Evolutionary conservation across 1,284 basidiomycete genomes (phyloP), one percentile per base, ranked within the genome.

Genomic region (Moesziomyces globuligerus): DNA sequence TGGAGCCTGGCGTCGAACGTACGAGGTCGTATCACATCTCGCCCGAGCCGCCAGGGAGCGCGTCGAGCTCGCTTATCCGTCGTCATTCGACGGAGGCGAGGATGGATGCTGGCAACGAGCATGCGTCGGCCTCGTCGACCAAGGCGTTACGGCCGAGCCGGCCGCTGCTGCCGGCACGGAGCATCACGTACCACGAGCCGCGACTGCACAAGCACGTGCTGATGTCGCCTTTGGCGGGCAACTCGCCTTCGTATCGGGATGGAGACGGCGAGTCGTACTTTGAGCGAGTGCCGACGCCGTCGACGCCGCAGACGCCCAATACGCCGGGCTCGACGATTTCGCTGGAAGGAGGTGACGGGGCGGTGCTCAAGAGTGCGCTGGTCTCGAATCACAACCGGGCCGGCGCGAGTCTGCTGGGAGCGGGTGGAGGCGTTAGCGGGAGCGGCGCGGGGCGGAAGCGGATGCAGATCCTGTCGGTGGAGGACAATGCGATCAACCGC

Each of bases 341-440:
- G 23, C 83, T 85, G 4, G 73, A 86, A 25, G 84, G 84, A 0
- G 85, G 84, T 43, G 85, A 85, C 10, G 85, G 85, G 1, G 83
- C 84, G 3, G 84, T 86, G 77, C 78, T 86, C 29, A 84, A 84
- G 52, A 81, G 83, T 11, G 83, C 83, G 4, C 69, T 85, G 7
- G 53, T 39, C 2, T 45, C 66, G 39, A 46, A 34, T 20, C 51
- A n/a, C n/a, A n/a, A n/a, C n/a, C n/a, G 58, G 6, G 38, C 57
- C 18, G 44, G 51, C 15, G 37, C 50, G 25, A 52, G 48, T 21
- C 11, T 55, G 51, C 48, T 50, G 3, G 28, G 47, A 2, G 36
- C 46, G 25, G 46, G 53, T 4, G 28, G 40, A 20, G 41, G 53
- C 17, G 17, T 44, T 3, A 47, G 52, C 17, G 53, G 59, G 10